Evolutionary conservation across 164 flowering plant genomes (phyloP), one percentile per base, ranked within the genome.

Genomic region (Vitis labrusca): DNA sequence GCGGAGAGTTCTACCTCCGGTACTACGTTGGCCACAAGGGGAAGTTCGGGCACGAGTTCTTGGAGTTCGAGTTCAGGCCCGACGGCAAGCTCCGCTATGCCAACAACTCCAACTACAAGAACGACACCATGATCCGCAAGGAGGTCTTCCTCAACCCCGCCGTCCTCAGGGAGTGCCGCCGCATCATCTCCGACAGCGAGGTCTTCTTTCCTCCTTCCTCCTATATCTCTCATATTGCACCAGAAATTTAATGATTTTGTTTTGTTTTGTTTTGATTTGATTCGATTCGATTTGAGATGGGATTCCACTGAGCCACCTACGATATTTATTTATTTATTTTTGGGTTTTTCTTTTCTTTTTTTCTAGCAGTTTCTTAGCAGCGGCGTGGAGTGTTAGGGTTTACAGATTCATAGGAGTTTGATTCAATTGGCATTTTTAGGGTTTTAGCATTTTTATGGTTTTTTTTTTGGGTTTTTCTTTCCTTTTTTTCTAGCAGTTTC

Each of bases 21-120:
- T 91, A 93, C 82, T 93, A 93, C 81, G 98, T 91, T 0, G 98
- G 97, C 1, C 98, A 91, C 90, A 93, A 90, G 76, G 98, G 97
- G 0, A 91, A 91, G 75, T 91, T 91, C 72, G 97, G 97, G 0
- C 97, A 94, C 81, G 98, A 92, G 84, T 94, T 94, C 77, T 63
- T 92, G 65, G 98, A 94, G 82, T 92, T 92, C 77, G 97, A 94
- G 86, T 94, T 94, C 76, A 72, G 94, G 47, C 93, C 94, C 17
- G 97, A 94, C 50, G 97, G 98, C 12, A 92, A 92, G 87, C 97
- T 92, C 61, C 87, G 97, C 0, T 92, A 92, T 49, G 95, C 98
- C 61, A 92, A 94, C 86, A 94, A 94, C 80, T 94, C 97, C 78
- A 94, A 94, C 85, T 94, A 94, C 89, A 94, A 91, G 78, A 94